phyloP scores from a whole-genome alignment of 2,329 filamentous ascomycete species.

The Dactylellina parvicollis region DNA sequence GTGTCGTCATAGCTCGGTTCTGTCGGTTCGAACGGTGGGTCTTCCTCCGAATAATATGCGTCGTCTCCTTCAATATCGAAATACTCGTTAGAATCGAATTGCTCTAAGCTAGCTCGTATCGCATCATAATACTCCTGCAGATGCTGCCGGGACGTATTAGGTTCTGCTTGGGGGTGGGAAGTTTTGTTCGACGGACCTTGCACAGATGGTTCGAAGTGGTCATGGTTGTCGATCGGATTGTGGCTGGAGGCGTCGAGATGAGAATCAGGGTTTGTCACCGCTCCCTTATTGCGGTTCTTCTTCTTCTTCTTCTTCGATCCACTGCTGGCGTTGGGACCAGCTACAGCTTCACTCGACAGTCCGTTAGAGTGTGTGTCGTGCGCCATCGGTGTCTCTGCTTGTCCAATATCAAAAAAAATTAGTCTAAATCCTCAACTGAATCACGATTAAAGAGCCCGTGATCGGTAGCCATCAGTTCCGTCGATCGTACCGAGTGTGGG shows the following conservation, averaged over 20 bases:
- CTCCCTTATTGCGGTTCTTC: conserved; percentile 53
- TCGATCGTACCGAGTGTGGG: conserved; percentile 49
- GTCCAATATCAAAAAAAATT: conserved; percentile 6
- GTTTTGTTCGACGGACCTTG: conserved; percentile 54
- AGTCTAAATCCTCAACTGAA: conserved; percentile 4
- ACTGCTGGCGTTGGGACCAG: conserved; percentile 19
- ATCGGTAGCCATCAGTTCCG: conserved; percentile 1
- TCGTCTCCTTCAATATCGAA: conserved; percentile 54
- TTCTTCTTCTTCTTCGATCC: conserved; percentile 54
- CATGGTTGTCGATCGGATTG: conserved; percentile 34
- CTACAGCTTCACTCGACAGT: conserved; percentile 36
- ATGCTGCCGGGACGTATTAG: conserved; percentile 54
- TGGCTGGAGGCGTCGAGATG: conserved; percentile 47
- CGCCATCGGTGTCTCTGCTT: conserved; percentile 36
- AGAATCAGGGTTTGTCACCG: conserved; percentile 35
- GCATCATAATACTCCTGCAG: conserved; percentile 55
- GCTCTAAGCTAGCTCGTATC: conserved; percentile 54
- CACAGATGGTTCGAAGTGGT: conserved; percentile 54
- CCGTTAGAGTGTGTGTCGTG: conserved; percentile 53
- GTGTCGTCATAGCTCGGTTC: conserved; percentile 42
- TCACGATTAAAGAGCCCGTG: not conserved
- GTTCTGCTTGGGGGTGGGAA: conserved; percentile 53
- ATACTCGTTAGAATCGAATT: conserved; percentile 55
- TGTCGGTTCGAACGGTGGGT: conserved; percentile 40
- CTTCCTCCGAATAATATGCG: conserved; percentile 51